These are phyloP conservation scores for Kwoniella newhampshirensis DNA, from an alignment of 768 basidiomycete genomes.

Conservation along the genomic window DNA sequence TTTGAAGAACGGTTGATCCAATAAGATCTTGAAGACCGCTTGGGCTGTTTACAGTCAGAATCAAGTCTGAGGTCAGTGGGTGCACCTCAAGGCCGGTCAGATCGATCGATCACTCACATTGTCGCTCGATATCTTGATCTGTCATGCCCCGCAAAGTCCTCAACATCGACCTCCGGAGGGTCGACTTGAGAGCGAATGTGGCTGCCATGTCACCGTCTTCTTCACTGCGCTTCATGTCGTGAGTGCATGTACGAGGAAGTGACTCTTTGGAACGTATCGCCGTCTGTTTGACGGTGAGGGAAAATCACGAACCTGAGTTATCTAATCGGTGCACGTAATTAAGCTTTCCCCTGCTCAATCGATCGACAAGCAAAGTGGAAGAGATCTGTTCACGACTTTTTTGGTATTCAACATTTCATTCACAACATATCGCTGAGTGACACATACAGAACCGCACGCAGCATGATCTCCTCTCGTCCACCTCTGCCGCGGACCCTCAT, in stretches of 20 bases:
- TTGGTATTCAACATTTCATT: no score
- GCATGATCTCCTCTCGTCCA: background rate
- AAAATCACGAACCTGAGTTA: no score
- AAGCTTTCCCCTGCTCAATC: background rate
- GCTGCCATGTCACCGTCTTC: conserved; percentile 6
- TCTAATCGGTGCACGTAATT: conserved; percentile 8
- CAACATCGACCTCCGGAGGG: conserved; percentile 37
- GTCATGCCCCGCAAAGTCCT: conserved; percentile 31
- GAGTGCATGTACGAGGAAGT: no score
- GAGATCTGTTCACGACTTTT: no score
- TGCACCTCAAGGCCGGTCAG: background rate
- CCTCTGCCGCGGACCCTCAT: conserved; percentile 50
- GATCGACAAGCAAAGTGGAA: background rate
- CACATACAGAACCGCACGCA: no score
- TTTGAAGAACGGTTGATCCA: conserved; percentile 29
- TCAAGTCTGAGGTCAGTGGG: background rate
- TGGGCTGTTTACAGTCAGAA: conserved; percentile 16
- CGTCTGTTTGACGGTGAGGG: no score
- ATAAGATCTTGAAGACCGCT: conserved; percentile 19
- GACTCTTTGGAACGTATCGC: no score
- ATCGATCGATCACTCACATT: conserved; percentile 31
- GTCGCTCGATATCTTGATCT: conserved; percentile 29
- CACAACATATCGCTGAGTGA: no score
- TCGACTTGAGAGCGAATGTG: conserved; percentile 28
- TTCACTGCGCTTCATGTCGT: no score